A percentile compares a stretch with the other conserved stretches of the same genome.
Conservation (phyloP, 257 asterid species). For the Nyctanthes arbortristis region DNA sequence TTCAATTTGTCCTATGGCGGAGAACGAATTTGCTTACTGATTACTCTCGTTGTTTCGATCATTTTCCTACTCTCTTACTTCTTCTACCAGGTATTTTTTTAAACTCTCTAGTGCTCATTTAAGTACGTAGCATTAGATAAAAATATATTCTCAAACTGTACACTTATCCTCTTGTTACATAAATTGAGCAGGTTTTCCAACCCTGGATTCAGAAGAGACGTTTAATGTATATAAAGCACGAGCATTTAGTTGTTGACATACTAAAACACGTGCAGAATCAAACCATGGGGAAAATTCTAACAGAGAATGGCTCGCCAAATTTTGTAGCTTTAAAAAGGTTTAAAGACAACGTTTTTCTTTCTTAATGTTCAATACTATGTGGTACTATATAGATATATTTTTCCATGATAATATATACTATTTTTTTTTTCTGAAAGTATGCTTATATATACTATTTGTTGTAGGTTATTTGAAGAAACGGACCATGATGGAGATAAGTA, state of each 20-base stretch:
- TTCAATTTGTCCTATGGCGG: constrained; percentile 27
- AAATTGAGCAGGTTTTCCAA: constrained; percentile 45
- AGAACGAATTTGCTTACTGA: constrained; percentile 27
- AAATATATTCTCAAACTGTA: too few relatives aligned
- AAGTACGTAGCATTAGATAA: too few relatives aligned
- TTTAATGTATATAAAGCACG: constrained; percentile 55
- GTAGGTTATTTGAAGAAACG: constrained; percentile 44
- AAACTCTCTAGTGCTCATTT: too few relatives aligned
- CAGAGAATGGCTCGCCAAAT: constrained; percentile 53
- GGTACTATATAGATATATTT: not conserved
- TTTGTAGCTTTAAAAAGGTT: constrained; percentile 52
- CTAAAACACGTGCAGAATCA: constrained; percentile 51
- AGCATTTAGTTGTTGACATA: constrained; percentile 55
- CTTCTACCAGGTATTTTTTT: constrained; percentile 58
- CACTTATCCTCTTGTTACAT: not conserved
- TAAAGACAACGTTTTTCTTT: too few relatives aligned
- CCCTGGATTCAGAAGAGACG: constrained; percentile 65
- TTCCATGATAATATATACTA: not conserved
- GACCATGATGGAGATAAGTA: constrained; percentile 50
- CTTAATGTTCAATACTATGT: too few relatives aligned
- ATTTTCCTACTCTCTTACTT: constrained; percentile 47
- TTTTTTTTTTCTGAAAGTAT: not conserved
- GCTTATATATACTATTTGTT: not conserved
- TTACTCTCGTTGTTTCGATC: constrained; percentile 45
- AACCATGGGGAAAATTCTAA: constrained; percentile 40